Percentiles rank a stretch among this genome's conserved stretches.
Conservation (phyloP, 306 rosid genomes). For the Quercus robur region DNA sequence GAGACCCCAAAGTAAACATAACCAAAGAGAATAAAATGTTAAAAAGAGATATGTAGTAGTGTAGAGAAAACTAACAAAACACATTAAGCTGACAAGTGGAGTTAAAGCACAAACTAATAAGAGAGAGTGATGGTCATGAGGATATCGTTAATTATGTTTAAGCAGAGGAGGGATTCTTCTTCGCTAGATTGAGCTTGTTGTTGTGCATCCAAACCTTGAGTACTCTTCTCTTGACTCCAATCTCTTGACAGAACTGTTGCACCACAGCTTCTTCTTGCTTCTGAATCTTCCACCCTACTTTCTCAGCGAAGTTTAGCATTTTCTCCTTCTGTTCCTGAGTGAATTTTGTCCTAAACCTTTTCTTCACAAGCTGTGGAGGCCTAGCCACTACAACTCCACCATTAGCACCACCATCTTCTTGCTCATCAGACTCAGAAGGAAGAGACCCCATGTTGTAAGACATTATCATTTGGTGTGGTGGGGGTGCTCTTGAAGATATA, state of each 20-base stretch:
- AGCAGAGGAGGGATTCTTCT: constrained; percentile 15
- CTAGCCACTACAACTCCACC: constrained; percentile 7
- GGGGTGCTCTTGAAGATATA: constrained; percentile 50
- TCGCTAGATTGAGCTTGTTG: constrained; percentile 65
- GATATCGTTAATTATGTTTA: neutral
- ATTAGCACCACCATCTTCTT: constrained; percentile 33
- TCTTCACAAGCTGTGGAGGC: constrained; percentile 40
- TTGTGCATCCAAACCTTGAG: constrained; percentile 92
- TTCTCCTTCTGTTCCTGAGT: constrained; percentile 71
- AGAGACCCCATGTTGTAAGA: constrained; percentile 61
- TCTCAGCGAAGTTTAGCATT: constrained; percentile 64
- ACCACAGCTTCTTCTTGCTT: constrained; percentile 72
- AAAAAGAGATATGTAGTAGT: neutral
- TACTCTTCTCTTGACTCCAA: constrained; percentile 69
- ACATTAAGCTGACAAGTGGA: constrained; percentile 2
- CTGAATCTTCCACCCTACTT: constrained; percentile 74
- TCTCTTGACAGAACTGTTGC: constrained; percentile 73
- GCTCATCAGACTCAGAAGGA: constrained; percentile 70
- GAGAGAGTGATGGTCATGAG: neutral
- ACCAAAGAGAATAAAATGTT: constrained; percentile 6
- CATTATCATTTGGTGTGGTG: constrained; percentile 60
- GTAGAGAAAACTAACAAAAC: constrained; percentile 6
- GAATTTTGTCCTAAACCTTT: constrained; percentile 74
- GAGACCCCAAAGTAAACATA: neutral
- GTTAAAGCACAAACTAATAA: constrained; percentile 12